Evolutionary conservation across 306 rosid genomes (phyloP), one percentile per base, ranked within the genome.

Genomic region (Dalbergia oliveri): DNA sequence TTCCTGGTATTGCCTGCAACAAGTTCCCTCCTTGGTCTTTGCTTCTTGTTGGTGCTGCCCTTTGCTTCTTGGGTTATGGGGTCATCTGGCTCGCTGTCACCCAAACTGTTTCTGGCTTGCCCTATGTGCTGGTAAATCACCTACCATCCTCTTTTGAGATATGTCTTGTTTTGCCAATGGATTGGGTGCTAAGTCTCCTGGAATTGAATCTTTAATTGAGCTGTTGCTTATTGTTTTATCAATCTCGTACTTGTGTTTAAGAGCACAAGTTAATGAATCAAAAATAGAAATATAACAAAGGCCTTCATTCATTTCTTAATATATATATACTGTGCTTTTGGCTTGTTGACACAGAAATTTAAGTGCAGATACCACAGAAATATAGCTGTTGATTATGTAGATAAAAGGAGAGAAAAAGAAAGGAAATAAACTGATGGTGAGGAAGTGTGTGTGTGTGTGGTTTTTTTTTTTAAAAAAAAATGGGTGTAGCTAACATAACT

Each of bases 21-120:
- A 90, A 82, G 74, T 85, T 94, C 81, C 97, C 97, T 49, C 97
- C 98, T 62, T 92, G 98, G 98, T 81, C 92, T 39, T 58, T 92
- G 45, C 89, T 94, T 82, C 81, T 94, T 50, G 68, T 89, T 61
- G 97, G 98, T 69, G 15, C 90, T 9, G 61, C 66, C 53, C 87
- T 87, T 50, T 89, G 92, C 65, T 89, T 92, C 83, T 26, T 88
- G 9, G 98, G 97, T 9, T 94, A 92, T 85, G 97, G 94, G 0
- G 82, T 87, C 75, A 67, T 94, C 51, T 94, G 92, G 93, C 98
- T 94, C 58, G 86, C 83, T 79, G 49, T 87, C 57, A 84, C 67
- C 73, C 76, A 84, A 63, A 92, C 92, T 53, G 33, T 94, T 64
- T 34, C 87, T 11, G 64, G n/a, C 83, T 44, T 90, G 69, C 91